A percentile compares a stretch with the other conserved stretches of the same genome.
Conservation (phyloP, 805 yeast species). For the Saccharomycopsis selenospora region DNA sequence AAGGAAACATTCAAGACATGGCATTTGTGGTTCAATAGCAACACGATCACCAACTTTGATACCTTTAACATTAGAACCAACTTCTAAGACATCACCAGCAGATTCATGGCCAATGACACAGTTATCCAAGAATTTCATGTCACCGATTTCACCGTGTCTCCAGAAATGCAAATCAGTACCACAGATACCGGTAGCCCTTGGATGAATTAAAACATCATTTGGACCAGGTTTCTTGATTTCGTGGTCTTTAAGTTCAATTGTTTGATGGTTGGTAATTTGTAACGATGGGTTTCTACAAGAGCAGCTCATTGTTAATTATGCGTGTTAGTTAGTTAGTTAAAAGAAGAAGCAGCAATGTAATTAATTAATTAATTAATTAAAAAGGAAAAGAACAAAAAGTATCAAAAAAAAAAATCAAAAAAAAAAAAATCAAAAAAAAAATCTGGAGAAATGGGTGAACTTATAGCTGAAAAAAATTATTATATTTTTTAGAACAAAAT, state of each 20-base stretch:
- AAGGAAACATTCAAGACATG: constrained; percentile 38
- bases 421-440: background rate
- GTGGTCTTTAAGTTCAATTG: constrained; percentile 13
- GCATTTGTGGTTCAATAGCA: constrained; percentile 48
- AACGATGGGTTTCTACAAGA: constrained; percentile 16
- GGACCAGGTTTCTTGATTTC: constrained; percentile 23
- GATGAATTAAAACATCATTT: constrained; percentile 46
- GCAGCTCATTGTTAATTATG: constrained; percentile 5
- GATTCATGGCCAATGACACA: constrained; percentile 41
- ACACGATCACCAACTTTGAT: constrained; percentile 42
- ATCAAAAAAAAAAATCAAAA: no score
- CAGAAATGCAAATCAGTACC: constrained; percentile 70
- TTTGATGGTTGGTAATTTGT: constrained; percentile 18
- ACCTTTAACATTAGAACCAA: constrained; percentile 41
- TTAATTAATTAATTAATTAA: background rate
- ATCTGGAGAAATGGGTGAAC: background rate
- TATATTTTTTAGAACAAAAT: background rate
- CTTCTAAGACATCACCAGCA: constrained; percentile 39
- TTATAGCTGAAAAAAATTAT: background rate
- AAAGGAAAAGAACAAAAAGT: background rate
- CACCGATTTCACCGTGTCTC: constrained; percentile 57
- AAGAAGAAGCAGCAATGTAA: background rate
- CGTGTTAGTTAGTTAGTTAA: background rate
- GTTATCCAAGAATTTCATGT: constrained; percentile 31
- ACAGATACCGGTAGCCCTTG: constrained; percentile 65